phyloP scores from a whole-genome alignment of 148 eudicot species.

The Pouteria glomerata region DNA sequence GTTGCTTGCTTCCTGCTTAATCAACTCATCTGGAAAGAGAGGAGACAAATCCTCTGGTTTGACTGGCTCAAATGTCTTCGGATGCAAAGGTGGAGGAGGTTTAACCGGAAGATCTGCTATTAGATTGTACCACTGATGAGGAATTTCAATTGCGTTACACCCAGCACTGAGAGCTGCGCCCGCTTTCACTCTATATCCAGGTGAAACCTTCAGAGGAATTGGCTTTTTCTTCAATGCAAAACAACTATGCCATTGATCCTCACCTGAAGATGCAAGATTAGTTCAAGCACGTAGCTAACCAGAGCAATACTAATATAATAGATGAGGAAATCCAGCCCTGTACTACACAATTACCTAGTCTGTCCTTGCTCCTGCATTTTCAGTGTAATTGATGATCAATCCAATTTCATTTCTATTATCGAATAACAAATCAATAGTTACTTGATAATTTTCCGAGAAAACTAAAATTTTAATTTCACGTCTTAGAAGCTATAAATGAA shows the following conservation, averaged over 20 bases:
- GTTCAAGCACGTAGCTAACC: not conserved
- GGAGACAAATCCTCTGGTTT: conserved; percentile 74
- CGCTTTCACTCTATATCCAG: conserved; percentile 34
- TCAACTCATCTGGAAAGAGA: conserved; percentile 73
- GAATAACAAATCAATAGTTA: no score
- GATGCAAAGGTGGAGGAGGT: conserved; percentile 86
- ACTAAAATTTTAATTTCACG: no score
- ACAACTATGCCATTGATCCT: conserved; percentile 14
- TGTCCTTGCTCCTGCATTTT: no score
- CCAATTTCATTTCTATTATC: no score
- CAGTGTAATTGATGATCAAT: no score
- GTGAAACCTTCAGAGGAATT: conserved; percentile 29
- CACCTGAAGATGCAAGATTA: conserved; percentile 16
- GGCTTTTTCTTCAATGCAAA: conserved; percentile 19
- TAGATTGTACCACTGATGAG: conserved; percentile 78
- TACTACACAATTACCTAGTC: not conserved
- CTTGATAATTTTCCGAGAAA: no score
- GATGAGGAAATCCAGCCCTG: not conserved
- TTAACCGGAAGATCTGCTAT: conserved; percentile 77
- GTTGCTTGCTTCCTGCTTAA: conserved; percentile 69
- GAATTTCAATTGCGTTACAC: conserved; percentile 47
- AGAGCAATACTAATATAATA: not conserved
- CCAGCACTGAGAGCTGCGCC: conserved; percentile 20
- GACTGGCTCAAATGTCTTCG: conserved; percentile 69
- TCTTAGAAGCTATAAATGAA: no score